phyloP scores from a whole-genome alignment of 2,329 filamentous ascomycete species.

The Fusarium kyushuense region DNA sequence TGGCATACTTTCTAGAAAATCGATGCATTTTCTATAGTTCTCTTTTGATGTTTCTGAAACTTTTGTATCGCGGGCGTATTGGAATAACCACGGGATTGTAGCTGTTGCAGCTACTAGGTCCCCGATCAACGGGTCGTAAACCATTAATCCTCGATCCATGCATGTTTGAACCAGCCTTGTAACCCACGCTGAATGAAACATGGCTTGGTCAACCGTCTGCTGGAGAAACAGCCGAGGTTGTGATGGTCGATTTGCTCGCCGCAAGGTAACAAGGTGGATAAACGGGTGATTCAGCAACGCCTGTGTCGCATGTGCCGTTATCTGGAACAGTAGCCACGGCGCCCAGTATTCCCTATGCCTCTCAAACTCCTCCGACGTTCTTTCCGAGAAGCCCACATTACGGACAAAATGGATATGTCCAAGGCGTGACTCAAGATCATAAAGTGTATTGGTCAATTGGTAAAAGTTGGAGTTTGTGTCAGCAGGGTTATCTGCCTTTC shows the following conservation, averaged over 20 bases:
- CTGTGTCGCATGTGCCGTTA: constrained; percentile 36
- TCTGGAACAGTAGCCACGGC: constrained; percentile 39
- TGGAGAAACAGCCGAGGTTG: constrained; percentile 38
- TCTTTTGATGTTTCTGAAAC: constrained; percentile 34
- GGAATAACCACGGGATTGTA: constrained; percentile 43
- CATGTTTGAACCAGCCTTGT: constrained; percentile 38
- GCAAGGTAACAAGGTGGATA: constrained; percentile 36
- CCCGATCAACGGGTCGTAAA: constrained; percentile 39
- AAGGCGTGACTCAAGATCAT: constrained; percentile 33
- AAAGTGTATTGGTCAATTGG: constrained; percentile 34
- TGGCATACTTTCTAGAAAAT: constrained; percentile 32
- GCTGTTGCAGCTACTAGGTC: constrained; percentile 41
- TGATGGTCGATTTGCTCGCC: constrained; percentile 20
- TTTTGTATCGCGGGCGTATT: constrained; percentile 38
- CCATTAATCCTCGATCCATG: constrained; percentile 33
- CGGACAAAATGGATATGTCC: constrained; percentile 40
- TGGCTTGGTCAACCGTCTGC: constrained; percentile 41
- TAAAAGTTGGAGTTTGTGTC: constrained; percentile 39
- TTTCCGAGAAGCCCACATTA: constrained; percentile 41
- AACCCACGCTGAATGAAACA: constrained; percentile 45
- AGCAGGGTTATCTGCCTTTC: constrained; percentile 34
- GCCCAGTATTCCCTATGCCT: constrained; percentile 40
- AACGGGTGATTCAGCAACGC: constrained; percentile 40
- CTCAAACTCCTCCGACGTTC: constrained; percentile 29
- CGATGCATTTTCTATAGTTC: constrained; percentile 33